Conservation (phyloP, 1,284 basidiomycete genomes). For the Flammula alnicola region DNA sequence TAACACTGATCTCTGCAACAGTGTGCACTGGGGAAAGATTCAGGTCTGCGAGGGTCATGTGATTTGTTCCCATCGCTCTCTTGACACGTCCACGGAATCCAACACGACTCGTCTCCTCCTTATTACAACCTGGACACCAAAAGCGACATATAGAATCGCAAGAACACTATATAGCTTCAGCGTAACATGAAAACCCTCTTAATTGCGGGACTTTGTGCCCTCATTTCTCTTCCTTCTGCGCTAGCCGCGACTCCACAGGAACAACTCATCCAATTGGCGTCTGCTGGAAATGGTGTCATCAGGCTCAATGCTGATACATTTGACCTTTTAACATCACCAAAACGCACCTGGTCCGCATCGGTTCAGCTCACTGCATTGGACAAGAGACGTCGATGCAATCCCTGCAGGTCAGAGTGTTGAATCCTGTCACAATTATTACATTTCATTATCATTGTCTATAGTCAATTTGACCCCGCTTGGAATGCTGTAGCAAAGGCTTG, state of each 20-base stretch:
- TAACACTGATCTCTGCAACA: not conserved
- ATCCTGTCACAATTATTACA: not conserved
- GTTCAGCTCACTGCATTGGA: constrained; percentile 88
- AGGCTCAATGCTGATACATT: constrained; percentile 76
- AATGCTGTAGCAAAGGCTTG: constrained; percentile 81
- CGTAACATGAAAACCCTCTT: constrained; percentile 34
- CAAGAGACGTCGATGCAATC: constrained; percentile 75
- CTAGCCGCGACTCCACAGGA: constrained; percentile 50
- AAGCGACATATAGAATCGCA: constrained; percentile 3
- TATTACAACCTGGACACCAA: constrained; percentile 24
- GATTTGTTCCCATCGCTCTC: constrained; percentile 5
- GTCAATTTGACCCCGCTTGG: constrained; percentile 86
- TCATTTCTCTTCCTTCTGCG: constrained; percentile 50
- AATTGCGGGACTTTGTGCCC: constrained; percentile 39
- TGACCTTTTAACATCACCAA: constrained; percentile 73
- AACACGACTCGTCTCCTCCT: too few species aligned
- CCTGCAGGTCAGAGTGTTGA: constrained; percentile 66
- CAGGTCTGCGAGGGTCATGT: constrained; percentile 11
- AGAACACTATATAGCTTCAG: constrained; percentile 2
- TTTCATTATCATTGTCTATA: constrained; percentile 35
- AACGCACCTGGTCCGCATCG: constrained; percentile 83
- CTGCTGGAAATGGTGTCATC: constrained; percentile 77
- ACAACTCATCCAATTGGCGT: constrained; percentile 68
- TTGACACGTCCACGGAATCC: constrained; percentile 23
- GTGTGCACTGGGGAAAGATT: not conserved